Evolutionary conservation across 495 filamentous ascomycete genomes (phyloP).

Genomic region (Penicillium ucsense): DNA sequence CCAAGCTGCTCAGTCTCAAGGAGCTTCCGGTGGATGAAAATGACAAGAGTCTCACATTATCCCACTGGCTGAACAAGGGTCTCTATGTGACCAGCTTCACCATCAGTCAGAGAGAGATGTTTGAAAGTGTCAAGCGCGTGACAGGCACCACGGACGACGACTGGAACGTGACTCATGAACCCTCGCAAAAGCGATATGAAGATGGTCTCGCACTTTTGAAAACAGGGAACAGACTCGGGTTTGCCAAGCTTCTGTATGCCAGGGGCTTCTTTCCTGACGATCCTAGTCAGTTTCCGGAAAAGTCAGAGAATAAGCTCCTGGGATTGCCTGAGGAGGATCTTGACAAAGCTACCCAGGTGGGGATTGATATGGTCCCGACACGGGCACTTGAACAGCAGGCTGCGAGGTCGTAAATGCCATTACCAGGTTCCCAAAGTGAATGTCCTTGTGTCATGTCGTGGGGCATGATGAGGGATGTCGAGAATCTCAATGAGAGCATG

Average conservation of each 20-base stretch:
- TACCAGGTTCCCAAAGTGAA: too few relatives aligned
- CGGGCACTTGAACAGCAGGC: too few relatives aligned
- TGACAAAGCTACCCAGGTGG: slow-evolving; percentile 40
- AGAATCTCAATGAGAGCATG: too few relatives aligned
- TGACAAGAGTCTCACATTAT: slow-evolving; percentile 24
- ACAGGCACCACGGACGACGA: slow-evolving; percentile 41
- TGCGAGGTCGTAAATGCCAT: too few relatives aligned
- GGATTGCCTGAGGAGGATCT: slow-evolving; percentile 47
- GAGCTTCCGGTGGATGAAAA: slow-evolving; percentile 39
- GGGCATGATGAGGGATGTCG: too few relatives aligned
- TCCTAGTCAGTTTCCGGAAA: slow-evolving; percentile 24
- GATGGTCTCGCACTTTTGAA: slow-evolving; percentile 32
- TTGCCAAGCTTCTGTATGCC: slow-evolving; percentile 42
- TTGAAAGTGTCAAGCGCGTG: slow-evolving; percentile 45
- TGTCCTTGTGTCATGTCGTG: too few relatives aligned
- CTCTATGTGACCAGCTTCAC: slow-evolving; percentile 39
- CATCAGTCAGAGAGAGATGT: slow-evolving; percentile 44
- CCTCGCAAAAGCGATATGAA: slow-evolving; percentile 32
- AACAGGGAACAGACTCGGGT: slow-evolving; percentile 36
- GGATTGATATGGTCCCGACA: slow-evolving; percentile 20
- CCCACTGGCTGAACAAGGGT: slow-evolving; percentile 30
- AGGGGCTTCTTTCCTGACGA: slow-evolving; percentile 38
- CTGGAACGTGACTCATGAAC: slow-evolving; percentile 45
- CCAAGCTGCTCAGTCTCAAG: slow-evolving; percentile 34
- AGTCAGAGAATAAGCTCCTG: slow-evolving; percentile 38